phyloP scores from a whole-genome alignment of 148 eudicot species.

The Amaranthus palmeri region DNA sequence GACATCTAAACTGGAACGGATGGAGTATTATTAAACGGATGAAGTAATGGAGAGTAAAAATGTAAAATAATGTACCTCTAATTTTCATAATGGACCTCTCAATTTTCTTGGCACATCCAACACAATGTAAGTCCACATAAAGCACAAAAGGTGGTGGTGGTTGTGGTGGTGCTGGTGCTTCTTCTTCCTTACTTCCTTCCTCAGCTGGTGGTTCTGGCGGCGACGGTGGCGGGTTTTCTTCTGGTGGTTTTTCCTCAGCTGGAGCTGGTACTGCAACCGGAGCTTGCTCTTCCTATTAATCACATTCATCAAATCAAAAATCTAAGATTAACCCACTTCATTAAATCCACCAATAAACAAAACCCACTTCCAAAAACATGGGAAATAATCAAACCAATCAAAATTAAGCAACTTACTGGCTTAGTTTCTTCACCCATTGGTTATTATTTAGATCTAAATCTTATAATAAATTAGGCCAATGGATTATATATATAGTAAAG shows the following conservation, averaged over 20 bases:
- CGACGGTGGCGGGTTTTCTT: constrained; percentile 27
- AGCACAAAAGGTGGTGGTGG: constrained; percentile 68
- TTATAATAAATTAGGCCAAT: too few species aligned
- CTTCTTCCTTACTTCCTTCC: constrained; percentile 41
- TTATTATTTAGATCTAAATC: too few species aligned
- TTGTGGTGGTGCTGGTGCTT: constrained; percentile 54
- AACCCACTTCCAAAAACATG: too few species aligned
- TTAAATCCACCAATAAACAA: too few species aligned
- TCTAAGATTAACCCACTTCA: not conserved
- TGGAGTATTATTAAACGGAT: too few species aligned
- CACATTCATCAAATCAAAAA: constrained; percentile 1
- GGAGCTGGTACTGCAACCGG: constrained; percentile 37
- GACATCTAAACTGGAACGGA: too few species aligned
- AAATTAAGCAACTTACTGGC: too few species aligned
- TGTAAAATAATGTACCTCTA: constrained; percentile 40
- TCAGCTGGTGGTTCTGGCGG: constrained; percentile 23
- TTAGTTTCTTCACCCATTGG: too few species aligned
- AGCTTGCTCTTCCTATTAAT: constrained; percentile 35
- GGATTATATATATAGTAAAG: too few species aligned
- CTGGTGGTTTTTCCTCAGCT: constrained; percentile 38
- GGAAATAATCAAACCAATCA: too few species aligned
- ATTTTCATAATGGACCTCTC: constrained; percentile 64
- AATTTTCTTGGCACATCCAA: constrained; percentile 94
- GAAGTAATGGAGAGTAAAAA: too few species aligned
- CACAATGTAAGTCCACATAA: constrained; percentile 83